Base-by-base conservation (phyloP, 164 flowering plant species). In the Liquidambar formosana region DNA sequence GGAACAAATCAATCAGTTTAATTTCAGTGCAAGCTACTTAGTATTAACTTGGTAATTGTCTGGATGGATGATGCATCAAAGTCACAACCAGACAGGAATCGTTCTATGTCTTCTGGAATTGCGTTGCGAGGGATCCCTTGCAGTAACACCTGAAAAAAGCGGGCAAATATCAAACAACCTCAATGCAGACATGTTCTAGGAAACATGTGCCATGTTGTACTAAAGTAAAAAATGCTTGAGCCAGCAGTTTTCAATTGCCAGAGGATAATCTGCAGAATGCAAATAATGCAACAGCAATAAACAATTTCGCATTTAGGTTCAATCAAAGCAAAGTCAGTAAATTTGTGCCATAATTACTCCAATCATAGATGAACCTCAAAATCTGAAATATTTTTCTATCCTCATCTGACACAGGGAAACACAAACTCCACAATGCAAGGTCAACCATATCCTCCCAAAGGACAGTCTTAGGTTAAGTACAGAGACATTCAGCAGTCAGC, bases 51-150 rank as follows among this genome's bases (percentile, higher is more conserved):
- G 27, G 23, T 0, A 65, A 77, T 43, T 8, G 82, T 25, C 63
- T 75, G 66, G 51, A 87, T 57, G 64, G 72, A 73, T 48, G 89
- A 76, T 19, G 85, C 22, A 63, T 80, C 80, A 61, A 52, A 86
- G 15, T 78, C 77, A 76, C 81, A 88, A 59, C 97, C 96, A 67
- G 81, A 78, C 27, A 91, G 81, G 73, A 87, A 81, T 3, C 90
- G 87, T 25, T 93, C 97, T 23, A 93, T 71, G 57, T 91, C 98
- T 4, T 87, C 90, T 23, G 48, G 19, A 15, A 62, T 0, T 10
- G 96, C 89, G 69, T 45, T 75, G 19, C 75, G 86, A 41, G 97
- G 92, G 41, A 93, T 28, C 61, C 93, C 97, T 71, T 76, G 83
- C 68, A 91, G 49, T 65, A 93, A 68, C 19, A 83, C 83, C 97